Conservation (phyloP, 2,329 filamentous ascomycete genomes). For the Penicillium sp. region DNA sequence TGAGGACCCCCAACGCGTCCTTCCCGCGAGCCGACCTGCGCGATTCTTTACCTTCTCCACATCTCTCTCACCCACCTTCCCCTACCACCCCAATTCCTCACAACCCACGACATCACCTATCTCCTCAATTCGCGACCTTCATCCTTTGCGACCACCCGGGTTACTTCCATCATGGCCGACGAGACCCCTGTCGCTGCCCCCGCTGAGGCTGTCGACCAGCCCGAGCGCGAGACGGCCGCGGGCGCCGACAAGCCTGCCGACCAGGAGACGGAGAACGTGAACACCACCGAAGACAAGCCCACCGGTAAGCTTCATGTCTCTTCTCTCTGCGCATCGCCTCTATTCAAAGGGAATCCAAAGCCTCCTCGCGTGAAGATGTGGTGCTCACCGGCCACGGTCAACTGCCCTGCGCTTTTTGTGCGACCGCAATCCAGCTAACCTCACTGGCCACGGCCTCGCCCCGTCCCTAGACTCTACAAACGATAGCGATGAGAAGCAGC, state of each 20-base stretch:
- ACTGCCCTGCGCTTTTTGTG: conserved; percentile 8
- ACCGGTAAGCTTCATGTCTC: conserved; percentile 13
- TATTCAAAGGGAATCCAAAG: neutral
- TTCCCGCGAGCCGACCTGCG: conserved; percentile 24
- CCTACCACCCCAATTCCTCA: conserved; percentile 15
- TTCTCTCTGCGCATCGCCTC: neutral
- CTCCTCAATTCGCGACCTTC: conserved; percentile 10
- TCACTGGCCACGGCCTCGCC: neutral
- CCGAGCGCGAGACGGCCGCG: conserved; percentile 25
- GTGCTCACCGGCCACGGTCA: neutral
- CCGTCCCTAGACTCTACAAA: conserved; percentile 12
- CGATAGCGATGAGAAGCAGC: conserved; percentile 25
- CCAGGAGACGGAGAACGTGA: conserved; percentile 22
- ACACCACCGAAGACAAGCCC: conserved; percentile 15
- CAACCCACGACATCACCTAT: conserved; percentile 15
- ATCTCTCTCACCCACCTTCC: conserved; percentile 16
- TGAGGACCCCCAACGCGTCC: conserved; percentile 19
- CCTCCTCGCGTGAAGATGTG: conserved; percentile 1
- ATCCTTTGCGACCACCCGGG: conserved; percentile 11
- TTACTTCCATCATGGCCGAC: conserved; percentile 34
- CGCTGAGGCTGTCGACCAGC: conserved; percentile 28
- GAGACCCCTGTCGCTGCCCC: conserved; percentile 30
- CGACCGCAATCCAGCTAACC: conserved; percentile 17
- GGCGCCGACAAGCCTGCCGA: conserved; percentile 26
- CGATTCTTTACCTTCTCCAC: conserved; percentile 25